Conservation (phyloP, 495 filamentous ascomycete species). For the Lophiostoma macrostomum region DNA sequence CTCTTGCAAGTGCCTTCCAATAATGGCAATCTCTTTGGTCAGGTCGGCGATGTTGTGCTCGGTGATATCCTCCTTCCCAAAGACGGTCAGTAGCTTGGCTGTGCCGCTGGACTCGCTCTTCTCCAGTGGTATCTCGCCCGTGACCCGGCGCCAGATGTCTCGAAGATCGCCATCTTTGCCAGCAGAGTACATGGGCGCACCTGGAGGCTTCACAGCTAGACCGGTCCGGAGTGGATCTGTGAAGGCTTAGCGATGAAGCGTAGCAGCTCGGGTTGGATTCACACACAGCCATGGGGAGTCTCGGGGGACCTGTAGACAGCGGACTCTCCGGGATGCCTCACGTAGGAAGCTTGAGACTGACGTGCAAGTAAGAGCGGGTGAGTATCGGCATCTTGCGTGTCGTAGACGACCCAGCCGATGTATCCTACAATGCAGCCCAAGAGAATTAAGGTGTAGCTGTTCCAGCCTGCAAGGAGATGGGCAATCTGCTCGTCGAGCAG, state of each 20-base stretch:
- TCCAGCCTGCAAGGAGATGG: constrained; percentile 72
- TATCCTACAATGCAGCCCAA: constrained; percentile 57
- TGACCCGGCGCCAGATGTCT: constrained; percentile 82
- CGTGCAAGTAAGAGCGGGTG: constrained; percentile 87
- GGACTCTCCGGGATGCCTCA: constrained; percentile 81
- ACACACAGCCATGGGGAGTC: constrained; percentile 66
- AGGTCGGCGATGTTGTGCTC: constrained; percentile 71
- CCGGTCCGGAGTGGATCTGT: constrained; percentile 70
- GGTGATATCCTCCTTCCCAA: constrained; percentile 68
- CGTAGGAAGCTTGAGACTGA: constrained; percentile 70
- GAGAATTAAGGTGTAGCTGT: constrained; percentile 65
- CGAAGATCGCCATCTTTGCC: constrained; percentile 87
- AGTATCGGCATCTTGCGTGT: constrained; percentile 72
- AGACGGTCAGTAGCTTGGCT: constrained; percentile 76
- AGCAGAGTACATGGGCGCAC: constrained; percentile 73
- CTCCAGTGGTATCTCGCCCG: constrained; percentile 58
- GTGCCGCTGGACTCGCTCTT: constrained; percentile 45
- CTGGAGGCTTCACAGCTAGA: constrained; percentile 79
- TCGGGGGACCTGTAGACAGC: constrained; percentile 76
- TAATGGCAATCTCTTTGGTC: constrained; percentile 80
- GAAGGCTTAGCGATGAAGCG: constrained; percentile 2
- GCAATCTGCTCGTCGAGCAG: constrained; percentile 66
- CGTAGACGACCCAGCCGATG: constrained; percentile 61
- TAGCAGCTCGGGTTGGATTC: not conserved
- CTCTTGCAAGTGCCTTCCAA: constrained; percentile 69